Base-by-base conservation (phyloP, 2,329 filamentous ascomycete genomes). In the Laburnicola sp. region DNA sequence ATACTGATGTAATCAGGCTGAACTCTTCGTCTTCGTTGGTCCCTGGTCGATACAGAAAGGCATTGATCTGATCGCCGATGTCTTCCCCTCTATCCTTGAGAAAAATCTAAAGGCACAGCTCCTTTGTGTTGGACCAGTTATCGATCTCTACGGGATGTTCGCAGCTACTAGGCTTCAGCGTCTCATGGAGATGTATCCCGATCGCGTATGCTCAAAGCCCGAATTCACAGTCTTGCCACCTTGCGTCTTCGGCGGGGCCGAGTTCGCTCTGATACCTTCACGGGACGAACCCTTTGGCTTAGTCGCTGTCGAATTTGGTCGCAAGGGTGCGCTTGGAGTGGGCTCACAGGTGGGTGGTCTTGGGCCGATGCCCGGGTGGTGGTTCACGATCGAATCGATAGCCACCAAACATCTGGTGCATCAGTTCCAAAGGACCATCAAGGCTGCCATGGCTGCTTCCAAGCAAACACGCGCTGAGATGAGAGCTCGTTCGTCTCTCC, bases 41-140 rank as follows among this genome's bases (percentile, higher is more conserved):
- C 80, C 85, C 55, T 88, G 85, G 85, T 85, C 81, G 7, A 81
- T 85, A 77, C 85, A 88, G 62, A 88, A 88, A 67, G 85, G 85
- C 46, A 78, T 87, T 45, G 85, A 88, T 64, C 73, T 87, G 43
- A 87, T 87, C 59, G 85, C 85, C 16, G 85, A 87, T 61, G 82
- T 87, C 34, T 84, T 87, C 69, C 83, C 85, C 21, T 77, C 78
- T 27, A 76, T 87, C 27, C 75, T 87, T 3, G 84, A 87, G 60
- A 75, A 81, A 51, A 76, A 84, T 54, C 76, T 79, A 2, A 80
- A 83, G 54, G 80, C 80, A 0, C 85, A 87, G 61, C 74, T 87
- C 6, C 82, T 87, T 38, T 83, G 80, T 56, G 71, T 87, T 36
- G 85, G 85, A 4, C 85, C 85, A 0, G 80, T 86, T 16, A 87